Percentiles rank a stretch among this genome's conserved stretches.
Evolutionary conservation across 371 early-diverging fungal species (phyloP).

Genomic region (Zancudomyces culisetae): DNA sequence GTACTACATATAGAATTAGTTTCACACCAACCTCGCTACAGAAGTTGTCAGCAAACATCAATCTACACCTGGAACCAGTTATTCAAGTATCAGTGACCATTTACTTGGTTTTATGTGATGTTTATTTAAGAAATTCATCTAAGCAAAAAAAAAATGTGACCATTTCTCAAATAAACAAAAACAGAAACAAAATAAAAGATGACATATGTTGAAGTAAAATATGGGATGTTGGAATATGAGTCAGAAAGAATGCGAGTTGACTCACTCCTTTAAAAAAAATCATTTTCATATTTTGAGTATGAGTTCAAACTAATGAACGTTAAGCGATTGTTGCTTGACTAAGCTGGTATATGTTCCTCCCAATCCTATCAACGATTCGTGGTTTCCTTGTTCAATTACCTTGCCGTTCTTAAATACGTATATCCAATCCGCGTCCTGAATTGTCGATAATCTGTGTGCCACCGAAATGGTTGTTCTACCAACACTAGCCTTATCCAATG

Average conservation of each 20-base stretch:
- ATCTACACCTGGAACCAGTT: too few species aligned
- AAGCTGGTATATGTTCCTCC: constrained; percentile 8
- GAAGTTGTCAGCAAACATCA: too few species aligned
- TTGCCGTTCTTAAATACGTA: constrained; percentile 52
- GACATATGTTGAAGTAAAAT: not conserved
- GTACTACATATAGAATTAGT: too few species aligned
- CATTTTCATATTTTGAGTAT: too few species aligned
- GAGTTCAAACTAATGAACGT: not conserved
- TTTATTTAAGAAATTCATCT: not conserved
- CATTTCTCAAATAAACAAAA: not conserved
- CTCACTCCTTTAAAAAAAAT: not conserved
- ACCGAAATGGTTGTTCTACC: constrained; percentile 38
- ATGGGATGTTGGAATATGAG: too few species aligned
- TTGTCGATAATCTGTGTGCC: constrained; percentile 22
- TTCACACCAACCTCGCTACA: too few species aligned
- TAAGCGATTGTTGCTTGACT: constrained; percentile 5
- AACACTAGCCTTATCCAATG: constrained; percentile 23
- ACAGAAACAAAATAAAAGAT: not conserved
- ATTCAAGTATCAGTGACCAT: too few species aligned
- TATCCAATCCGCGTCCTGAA: constrained; percentile 44
- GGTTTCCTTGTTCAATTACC: constrained; percentile 66
- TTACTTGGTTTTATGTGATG: too few species aligned
- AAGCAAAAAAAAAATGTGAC: not conserved
- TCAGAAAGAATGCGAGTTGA: too few species aligned
- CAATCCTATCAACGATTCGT: constrained; percentile 43